Evolutionary conservation across 108 stramenopile species (phyloP), one percentile per base, ranked within the genome.

Genomic region (Cyclotella kingstonii): DNA sequence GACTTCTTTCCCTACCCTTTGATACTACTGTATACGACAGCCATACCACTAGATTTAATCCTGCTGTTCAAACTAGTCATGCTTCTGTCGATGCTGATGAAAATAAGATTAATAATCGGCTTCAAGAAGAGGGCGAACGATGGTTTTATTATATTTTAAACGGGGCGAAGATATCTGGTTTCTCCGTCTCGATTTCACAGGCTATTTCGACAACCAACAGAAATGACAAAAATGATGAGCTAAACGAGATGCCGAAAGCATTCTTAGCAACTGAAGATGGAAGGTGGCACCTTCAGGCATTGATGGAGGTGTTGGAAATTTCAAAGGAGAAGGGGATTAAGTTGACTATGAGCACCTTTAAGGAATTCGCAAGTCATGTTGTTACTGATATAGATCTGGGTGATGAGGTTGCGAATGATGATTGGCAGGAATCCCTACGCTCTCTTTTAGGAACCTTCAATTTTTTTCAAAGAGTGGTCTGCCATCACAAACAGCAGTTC

Each of bases 221-320:
- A n/a, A 46, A 23, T 21, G 12, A 4, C 11, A 10, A 2, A 1
- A 45, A 30, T 2, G 54, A 26, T 3, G 30, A 6, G 17, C 23
- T 12, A 0, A 44, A 9, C 5, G 17, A 30, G 14, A 26, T 66
- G 9, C 81, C 81, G 5, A 60, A 58, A 19, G 79, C 82, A 21
- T 86, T 86, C 67, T 47, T 67, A 31, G 53, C 82, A 2, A 41
- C 66, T 2, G 62, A 49, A 12, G n/a, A n/a, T n/a, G 85, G 85
- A 9, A 60, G 57, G 23, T 30, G n/a, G 10, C 82, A 86, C 44
- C 23, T 84, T 8, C 30, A 26, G 4, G 82, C 85, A 1, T 31
- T 73, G 1, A 33, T 57, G 21, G 70, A 81, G 5, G 45, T 80
- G 8, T 51, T 83, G 42, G 69, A 65, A 12, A 40, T 86, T 4